A percentile compares a stretch with the other conserved stretches of the same genome.
Evolutionary conservation across 2,329 filamentous ascomycete genomes (phyloP).

Genomic region (Apiospora marii): DNA sequence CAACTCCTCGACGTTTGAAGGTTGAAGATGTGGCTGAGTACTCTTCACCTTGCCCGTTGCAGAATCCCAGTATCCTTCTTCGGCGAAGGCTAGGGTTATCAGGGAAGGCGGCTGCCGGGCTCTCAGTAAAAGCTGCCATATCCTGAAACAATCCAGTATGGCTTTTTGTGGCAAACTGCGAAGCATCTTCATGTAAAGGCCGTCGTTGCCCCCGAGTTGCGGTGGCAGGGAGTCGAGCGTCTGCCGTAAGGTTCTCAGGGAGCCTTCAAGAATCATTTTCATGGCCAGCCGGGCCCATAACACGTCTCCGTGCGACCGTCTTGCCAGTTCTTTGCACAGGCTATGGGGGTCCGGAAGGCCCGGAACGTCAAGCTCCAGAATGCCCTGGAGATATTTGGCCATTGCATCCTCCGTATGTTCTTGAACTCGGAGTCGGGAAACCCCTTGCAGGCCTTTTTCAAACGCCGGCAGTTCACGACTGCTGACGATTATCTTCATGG

Average conservation of each 20-base stretch:
- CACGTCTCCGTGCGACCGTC: constrained; percentile 25
- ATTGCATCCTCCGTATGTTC: constrained; percentile 25
- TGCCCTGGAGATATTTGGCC: constrained; percentile 24
- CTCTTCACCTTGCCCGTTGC: constrained; percentile 36
- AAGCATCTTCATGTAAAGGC: constrained; percentile 45
- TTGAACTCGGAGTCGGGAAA: constrained; percentile 26
- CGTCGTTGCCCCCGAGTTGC: constrained; percentile 41
- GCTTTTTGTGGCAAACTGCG: constrained; percentile 38
- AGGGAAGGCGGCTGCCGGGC: constrained; percentile 43
- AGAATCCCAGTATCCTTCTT: constrained; percentile 38
- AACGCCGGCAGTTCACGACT: constrained; percentile 27
- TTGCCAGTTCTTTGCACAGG: constrained; percentile 26
- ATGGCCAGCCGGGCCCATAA: constrained; percentile 27
- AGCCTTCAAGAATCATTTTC: constrained; percentile 32
- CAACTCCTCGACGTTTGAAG: constrained; percentile 33
- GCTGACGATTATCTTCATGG: constrained; percentile 24
- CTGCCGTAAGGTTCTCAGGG: constrained; percentile 38
- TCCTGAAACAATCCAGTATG: constrained; percentile 39
- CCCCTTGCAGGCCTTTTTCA: constrained; percentile 9
- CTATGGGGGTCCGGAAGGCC: constrained; percentile 22
- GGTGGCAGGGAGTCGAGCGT: constrained; percentile 41
- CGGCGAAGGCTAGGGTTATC: constrained; percentile 41
- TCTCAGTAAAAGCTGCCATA: constrained; percentile 41
- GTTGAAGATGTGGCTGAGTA: constrained; percentile 32
- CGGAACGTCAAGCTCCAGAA: constrained; percentile 25